Conservation (phyloP, 192 early-diverging fungal species). For the Nowakowskiella sp. region DNA sequence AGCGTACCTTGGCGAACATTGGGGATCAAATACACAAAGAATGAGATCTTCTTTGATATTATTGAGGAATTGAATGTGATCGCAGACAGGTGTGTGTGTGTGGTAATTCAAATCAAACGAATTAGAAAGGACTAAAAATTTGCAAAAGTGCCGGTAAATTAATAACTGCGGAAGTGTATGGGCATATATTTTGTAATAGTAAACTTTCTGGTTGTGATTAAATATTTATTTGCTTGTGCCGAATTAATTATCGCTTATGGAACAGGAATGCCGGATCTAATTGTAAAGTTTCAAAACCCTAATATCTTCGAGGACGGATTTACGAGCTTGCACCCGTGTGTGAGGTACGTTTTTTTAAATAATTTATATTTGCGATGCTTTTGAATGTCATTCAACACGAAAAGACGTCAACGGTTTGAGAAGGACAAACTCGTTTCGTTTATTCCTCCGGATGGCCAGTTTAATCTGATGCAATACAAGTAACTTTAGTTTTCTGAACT, state of each 20-base stretch:
- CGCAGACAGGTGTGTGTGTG: slow-evolving; percentile 49
- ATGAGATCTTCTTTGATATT: slow-evolving; percentile 94
- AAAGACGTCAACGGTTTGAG: slow-evolving; percentile 65
- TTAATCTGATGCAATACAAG: slow-evolving; percentile 79
- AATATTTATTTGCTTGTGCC: background rate
- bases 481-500: slow-evolving; percentile 12
- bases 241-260: background rate
- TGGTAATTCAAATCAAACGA: background rate
- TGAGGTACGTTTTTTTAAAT: slow-evolving; percentile 38
- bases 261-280: slow-evolving; percentile 80
- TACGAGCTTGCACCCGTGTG: slow-evolving; percentile 81
- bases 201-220: slow-evolving; percentile 59
- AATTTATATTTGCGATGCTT: background rate
- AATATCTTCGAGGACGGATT: slow-evolving; percentile 63
- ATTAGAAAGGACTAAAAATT: background rate
- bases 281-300: slow-evolving; percentile 63
- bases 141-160: slow-evolving; percentile 50
- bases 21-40: slow-evolving; percentile 79
- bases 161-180: slow-evolving; percentile 69
- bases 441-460: slow-evolving; percentile 89
- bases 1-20: slow-evolving; percentile 79
- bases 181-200: slow-evolving; percentile 68
- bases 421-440: slow-evolving; percentile 73
- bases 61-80: slow-evolving; percentile 83
- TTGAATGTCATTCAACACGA: slow-evolving; percentile 6